Conservation (phyloP, 2,329 filamentous ascomycete species). For the Colletotrichum neosansevieriae region DNA sequence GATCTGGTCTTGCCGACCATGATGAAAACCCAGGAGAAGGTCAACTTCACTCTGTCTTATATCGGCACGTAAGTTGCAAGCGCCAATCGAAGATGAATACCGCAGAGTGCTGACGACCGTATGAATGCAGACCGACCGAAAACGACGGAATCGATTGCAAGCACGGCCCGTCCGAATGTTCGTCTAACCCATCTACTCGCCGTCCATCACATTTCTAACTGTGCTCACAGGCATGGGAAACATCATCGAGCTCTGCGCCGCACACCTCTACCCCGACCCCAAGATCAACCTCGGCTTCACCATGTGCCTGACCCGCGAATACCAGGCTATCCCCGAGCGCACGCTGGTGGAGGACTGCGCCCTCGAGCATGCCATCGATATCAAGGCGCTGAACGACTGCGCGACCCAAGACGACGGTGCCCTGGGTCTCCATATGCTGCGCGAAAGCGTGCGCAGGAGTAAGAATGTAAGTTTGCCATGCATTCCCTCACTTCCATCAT, state of each 20-base stretch:
- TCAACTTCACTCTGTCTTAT: slow-evolving; percentile 91
- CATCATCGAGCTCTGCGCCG: slow-evolving; percentile 93
- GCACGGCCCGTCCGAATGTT: slow-evolving; percentile 88
- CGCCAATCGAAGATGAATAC: slow-evolving; percentile 1
- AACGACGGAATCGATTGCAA: slow-evolving; percentile 89
- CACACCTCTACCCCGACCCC: slow-evolving; percentile 83
- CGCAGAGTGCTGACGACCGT: not conserved
- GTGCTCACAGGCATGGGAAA: slow-evolving; percentile 76
- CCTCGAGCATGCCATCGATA: slow-evolving; percentile 89
- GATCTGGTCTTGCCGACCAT: slow-evolving; percentile 88
- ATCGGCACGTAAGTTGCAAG: slow-evolving; percentile 77
- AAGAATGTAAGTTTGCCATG: slow-evolving; percentile 59
- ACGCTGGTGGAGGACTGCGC: slow-evolving; percentile 88
- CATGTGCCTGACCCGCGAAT: slow-evolving; percentile 87
- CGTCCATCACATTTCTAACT: not conserved
- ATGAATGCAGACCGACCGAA: slow-evolving; percentile 67
- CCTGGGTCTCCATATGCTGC: slow-evolving; percentile 75
- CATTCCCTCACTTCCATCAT: not conserved
- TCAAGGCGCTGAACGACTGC: slow-evolving; percentile 84
- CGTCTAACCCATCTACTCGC: slow-evolving; percentile 33
- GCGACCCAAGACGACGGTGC: slow-evolving; percentile 81
- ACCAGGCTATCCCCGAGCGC: slow-evolving; percentile 80
- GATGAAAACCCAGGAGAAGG: slow-evolving; percentile 83
- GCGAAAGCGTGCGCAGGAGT: slow-evolving; percentile 75
- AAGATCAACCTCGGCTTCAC: slow-evolving; percentile 93